Evolutionary conservation across 352 stramenopile genomes (phyloP), one percentile per base, ranked within the genome.

Genomic region (Pythium rishiriense): DNA sequence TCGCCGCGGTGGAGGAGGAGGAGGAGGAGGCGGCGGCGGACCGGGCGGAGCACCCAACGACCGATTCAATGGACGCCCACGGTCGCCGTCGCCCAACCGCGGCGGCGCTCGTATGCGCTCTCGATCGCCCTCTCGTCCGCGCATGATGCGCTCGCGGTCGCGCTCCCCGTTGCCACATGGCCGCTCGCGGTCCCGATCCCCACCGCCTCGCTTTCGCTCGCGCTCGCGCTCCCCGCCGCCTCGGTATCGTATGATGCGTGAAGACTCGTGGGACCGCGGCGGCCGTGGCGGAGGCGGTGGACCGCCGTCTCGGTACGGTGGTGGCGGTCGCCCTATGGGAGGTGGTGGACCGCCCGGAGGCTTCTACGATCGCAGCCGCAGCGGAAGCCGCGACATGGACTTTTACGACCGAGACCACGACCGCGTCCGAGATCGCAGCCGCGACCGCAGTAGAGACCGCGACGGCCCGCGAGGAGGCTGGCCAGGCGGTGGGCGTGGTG

Each of bases 191-290:
- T 90, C 80, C 1, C 48, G 83, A 5, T 90, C 80, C 2, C 67
- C 67, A 25, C 62, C 55, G 31, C 67, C 62, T 11, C 54, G 69
- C 15, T 77, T 72, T 17, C 69, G 73, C 10, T 80, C 69, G 8
- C 74, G 83, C 9, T 92, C 83, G 7, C 80, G 86, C 47, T 90
- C 67, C 24, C 67, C 80, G 2, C 82, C 82, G 31, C 70, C 72
- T 45, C 72, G 78, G 0, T 78, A 83, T 37, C 82, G 79, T 15
- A 79, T 78, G 21, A 82, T 82, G 63, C 63, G 63, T 4, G 63
- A 70, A 1, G 63, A 70, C 33, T 65, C 63, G 17, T 64, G 57
- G 43, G 58, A 77, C 43, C 62, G 61, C 9, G 54, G 60, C 43
- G 60, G 60, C 25, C 50, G 54, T 35, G 62, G 60, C 19, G 61